Percentiles rank a stretch among this genome's conserved stretches.
These are phyloP conservation scores for Rhodamnia rubescens DNA, from an alignment of 345 rosid species.

Conservation along the genomic window DNA sequence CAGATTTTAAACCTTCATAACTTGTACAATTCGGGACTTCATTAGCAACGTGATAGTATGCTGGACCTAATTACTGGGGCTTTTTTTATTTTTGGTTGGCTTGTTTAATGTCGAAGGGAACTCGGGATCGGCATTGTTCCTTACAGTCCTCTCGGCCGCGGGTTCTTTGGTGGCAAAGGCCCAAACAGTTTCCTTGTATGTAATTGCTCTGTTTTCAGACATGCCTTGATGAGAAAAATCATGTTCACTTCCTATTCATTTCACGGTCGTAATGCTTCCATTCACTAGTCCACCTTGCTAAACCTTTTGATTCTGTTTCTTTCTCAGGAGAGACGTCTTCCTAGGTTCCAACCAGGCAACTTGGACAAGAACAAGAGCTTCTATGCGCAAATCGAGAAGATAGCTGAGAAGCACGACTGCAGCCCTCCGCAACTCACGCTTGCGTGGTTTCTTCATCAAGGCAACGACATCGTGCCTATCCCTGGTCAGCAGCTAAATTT, in stretches of 20 bases:
- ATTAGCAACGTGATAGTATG: no score
- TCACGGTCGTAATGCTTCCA: neutral
- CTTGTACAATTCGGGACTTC: neutral
- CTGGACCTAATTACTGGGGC: neutral
- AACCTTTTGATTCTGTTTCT: neutral
- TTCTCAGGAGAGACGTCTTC: neutral
- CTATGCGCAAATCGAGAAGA: conserved; percentile 9
- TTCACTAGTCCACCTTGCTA: neutral
- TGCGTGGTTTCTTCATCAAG: conserved; percentile 34
- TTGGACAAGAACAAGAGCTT: conserved; percentile 8
- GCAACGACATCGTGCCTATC: conserved; percentile 24
- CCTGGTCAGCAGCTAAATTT: conserved; percentile 18
- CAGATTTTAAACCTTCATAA: neutral
- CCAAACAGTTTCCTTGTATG: neutral
- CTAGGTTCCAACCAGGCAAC: neutral
- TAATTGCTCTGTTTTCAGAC: neutral
- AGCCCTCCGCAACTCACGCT: conserved; percentile 28
- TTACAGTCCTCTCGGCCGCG: conserved; percentile 12
- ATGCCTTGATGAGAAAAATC: neutral
- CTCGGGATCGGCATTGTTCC: conserved; percentile 9
- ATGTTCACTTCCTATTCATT: neutral
- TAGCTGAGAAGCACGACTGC: conserved; percentile 23
- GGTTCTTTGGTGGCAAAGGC: conserved; percentile 1
- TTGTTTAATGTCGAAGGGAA: neutral
- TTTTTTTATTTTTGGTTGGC: neutral